These are phyloP conservation scores for Cladobotryum protrusum DNA, from an alignment of 2,329 filamentous ascomycete species.

Conservation along the genomic window DNA sequence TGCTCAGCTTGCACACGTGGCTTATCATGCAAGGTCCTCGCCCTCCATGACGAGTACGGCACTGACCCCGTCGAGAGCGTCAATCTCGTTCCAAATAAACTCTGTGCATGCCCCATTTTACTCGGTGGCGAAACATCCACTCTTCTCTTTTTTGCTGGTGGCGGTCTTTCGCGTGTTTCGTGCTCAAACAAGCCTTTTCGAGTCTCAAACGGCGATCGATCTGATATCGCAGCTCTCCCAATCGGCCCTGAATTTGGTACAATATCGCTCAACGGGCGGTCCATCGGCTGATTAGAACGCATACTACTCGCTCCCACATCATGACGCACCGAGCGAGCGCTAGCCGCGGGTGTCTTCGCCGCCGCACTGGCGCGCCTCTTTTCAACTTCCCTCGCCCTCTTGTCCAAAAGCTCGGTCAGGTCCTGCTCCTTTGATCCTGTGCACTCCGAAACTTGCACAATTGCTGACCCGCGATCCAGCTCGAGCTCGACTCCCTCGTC, in stretches of 20 bases:
- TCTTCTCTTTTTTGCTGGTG: conserved; percentile 23
- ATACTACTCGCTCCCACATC: background rate
- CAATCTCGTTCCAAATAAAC: conserved; percentile 29
- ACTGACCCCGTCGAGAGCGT: conserved; percentile 20
- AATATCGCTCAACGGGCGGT: conserved; percentile 38
- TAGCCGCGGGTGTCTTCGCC: conserved; percentile 25
- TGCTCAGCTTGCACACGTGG: conserved; percentile 7
- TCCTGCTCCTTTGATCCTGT: conserved; percentile 72
- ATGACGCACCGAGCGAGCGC: conserved; percentile 10
- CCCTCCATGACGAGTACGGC: background rate
- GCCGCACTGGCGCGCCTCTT: conserved; percentile 40
- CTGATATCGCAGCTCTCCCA: conserved; percentile 28
- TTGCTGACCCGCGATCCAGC: conserved; percentile 66
- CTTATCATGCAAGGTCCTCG: conserved; percentile 16
- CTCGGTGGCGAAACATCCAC: conserved; percentile 25
- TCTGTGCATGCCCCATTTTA: conserved; percentile 28
- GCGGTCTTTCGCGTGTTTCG: conserved; percentile 4
- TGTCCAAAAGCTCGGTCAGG: conserved; percentile 67
- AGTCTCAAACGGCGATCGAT: conserved; percentile 28
- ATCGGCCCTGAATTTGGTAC: conserved; percentile 25
- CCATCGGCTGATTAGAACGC: conserved; percentile 17
- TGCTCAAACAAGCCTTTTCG: conserved; percentile 16
- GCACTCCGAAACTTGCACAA: conserved; percentile 75
- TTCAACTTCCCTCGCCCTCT: conserved; percentile 53
- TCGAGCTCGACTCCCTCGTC: conserved; percentile 76